Conservation (phyloP, 768 basidiomycete species). For the Leccinellum rugosiceps region DNA sequence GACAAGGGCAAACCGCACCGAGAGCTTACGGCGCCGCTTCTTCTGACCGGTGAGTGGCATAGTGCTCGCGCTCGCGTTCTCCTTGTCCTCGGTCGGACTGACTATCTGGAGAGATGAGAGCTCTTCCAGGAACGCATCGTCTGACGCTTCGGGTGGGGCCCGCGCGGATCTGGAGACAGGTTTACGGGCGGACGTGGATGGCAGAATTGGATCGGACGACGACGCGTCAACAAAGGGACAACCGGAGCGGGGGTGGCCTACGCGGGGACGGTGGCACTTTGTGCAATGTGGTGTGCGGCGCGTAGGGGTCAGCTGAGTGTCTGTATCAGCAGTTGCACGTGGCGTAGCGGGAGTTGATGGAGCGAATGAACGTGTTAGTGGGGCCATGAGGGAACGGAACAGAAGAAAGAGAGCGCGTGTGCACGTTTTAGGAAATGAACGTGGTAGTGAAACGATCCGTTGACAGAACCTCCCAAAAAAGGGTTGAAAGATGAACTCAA, state of each 20-base stretch:
- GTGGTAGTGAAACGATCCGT: neutral
- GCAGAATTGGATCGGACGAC: slow-evolving; percentile 6
- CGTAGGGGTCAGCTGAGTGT: slow-evolving; percentile 28
- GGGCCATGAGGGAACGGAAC: slow-evolving; percentile 17
- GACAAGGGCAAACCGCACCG: slow-evolving; percentile 29
- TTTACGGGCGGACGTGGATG: slow-evolving; percentile 14
- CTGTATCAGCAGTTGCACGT: slow-evolving; percentile 10
- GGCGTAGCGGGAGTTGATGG: slow-evolving; percentile 28
- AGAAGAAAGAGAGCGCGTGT: neutral
- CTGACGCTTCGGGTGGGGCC: neutral
- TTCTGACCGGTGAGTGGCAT: slow-evolving; percentile 1
- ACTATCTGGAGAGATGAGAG: slow-evolving; percentile 47
- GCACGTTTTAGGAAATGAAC: neutral
- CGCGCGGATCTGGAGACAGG: neutral
- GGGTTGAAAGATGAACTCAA: neutral
- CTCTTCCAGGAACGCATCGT: slow-evolving; percentile 37
- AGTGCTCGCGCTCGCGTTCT: neutral
- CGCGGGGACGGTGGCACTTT: slow-evolving; percentile 51
- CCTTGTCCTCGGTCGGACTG: slow-evolving; percentile 18
- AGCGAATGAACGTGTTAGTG: slow-evolving; percentile 29
- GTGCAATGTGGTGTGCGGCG: slow-evolving; percentile 54
- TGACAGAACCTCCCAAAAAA: neutral
- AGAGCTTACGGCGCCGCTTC: slow-evolving; percentile 24
- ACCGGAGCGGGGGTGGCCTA: slow-evolving; percentile 61
- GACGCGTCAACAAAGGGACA: slow-evolving; percentile 46